Percentiles rank a stretch among this genome's conserved stretches.
Evolutionary conservation across 1,284 basidiomycete genomes (phyloP).

Genomic region (Apiotrichum akiyoshidainum): DNA sequence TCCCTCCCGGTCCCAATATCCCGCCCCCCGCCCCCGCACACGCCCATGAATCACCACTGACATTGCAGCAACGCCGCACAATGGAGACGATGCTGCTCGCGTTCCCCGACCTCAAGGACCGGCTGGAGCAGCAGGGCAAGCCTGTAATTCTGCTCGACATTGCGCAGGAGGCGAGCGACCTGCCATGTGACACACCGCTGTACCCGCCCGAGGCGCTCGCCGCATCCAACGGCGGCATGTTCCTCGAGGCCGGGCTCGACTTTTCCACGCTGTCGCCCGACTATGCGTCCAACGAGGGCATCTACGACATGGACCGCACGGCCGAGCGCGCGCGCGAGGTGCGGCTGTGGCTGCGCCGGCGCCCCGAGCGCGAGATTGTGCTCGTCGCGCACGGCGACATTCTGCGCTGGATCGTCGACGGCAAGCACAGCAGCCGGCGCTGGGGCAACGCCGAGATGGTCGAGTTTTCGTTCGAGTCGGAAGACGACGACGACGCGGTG

Average conservation of each 20-base stretch:
- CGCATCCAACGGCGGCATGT: constrained; percentile 39
- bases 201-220: constrained; percentile 36
- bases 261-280: constrained; percentile 38
- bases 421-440: constrained; percentile 32
- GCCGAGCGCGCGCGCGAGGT: constrained; percentile 38
- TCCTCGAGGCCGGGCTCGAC: constrained; percentile 38
- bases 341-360: constrained; percentile 42
- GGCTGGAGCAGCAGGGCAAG: constrained; percentile 39
- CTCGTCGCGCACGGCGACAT: constrained; percentile 52
- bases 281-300: constrained; percentile 47
- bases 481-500: constrained; percentile 35
- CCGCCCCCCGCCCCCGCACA: not conserved
- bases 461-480: constrained; percentile 39
- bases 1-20: no score
- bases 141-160: constrained; percentile 44
- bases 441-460: constrained; percentile 49
- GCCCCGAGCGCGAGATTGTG: constrained; percentile 48
- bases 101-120: constrained; percentile 35
- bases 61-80: constrained; percentile 39
- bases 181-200: constrained; percentile 47
- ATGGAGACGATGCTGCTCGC: constrained; percentile 49
- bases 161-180: constrained; percentile 44
- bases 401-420: constrained; percentile 43
- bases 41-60: constrained; percentile 1
- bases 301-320: constrained; percentile 37